phyloP scores from a whole-genome alignment of 495 filamentous ascomycete species.

The Trichoderma asperelloides region DNA sequence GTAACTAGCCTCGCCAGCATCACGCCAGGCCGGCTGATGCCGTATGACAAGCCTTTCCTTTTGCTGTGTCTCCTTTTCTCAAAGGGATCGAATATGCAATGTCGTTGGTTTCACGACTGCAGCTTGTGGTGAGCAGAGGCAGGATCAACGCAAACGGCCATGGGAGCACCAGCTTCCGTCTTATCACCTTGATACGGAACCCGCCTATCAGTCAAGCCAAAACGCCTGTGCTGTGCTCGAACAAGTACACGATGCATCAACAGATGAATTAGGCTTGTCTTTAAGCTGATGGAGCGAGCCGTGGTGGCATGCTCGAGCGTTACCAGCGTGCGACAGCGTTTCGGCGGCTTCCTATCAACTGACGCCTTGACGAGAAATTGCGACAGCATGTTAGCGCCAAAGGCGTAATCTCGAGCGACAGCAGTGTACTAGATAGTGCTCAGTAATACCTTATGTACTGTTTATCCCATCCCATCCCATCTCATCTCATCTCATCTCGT shows the following conservation, averaged over 20 bases:
- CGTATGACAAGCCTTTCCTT: not conserved
- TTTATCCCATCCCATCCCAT: too few species aligned
- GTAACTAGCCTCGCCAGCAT: not conserved
- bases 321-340: not conserved
- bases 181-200: not conserved
- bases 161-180: not conserved
- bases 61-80: not conserved
- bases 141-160: conserved; percentile 2
- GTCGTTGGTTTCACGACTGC: not conserved
- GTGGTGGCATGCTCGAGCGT: not conserved
- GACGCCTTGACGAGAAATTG: not conserved
- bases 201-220: not conserved
- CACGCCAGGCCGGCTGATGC: not conserved
- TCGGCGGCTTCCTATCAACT: not conserved
- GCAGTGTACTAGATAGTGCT: not conserved
- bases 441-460: too few species aligned
- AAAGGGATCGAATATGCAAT: not conserved
- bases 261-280: not conserved
- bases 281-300: not conserved
- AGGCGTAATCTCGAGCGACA: not conserved
- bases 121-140: not conserved
- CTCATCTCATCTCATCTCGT: too few species aligned
- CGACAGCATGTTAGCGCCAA: not conserved
- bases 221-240: not conserved
- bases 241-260: not conserved